Evolutionary conservation across 2,329 filamentous ascomycete genomes (phyloP).

Genomic region (Xylariaceae sp.): DNA sequence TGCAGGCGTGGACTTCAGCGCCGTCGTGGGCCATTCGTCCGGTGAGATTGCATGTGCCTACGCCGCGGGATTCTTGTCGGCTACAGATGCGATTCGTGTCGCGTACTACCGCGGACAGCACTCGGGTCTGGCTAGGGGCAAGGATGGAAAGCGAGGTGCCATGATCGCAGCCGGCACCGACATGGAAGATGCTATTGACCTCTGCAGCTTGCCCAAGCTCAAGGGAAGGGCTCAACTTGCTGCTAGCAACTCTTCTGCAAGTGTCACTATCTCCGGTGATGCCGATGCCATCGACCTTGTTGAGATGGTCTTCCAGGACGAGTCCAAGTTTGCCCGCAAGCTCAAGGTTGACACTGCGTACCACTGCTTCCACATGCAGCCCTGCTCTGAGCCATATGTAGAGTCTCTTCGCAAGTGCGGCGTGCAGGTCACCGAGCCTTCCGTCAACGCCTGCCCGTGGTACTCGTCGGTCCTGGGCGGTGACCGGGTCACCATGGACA

Average conservation of each 20-base stretch:
- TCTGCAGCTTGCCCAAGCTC: constrained; percentile 8
- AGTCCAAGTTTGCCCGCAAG: constrained; percentile 11
- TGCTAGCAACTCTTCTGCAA: constrained; percentile 14
- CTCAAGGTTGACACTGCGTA: constrained; percentile 16
- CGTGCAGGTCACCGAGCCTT: constrained; percentile 3
- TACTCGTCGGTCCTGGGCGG: constrained; percentile 5
- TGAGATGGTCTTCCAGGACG: constrained; percentile 6
- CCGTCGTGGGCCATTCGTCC: constrained; percentile 25
- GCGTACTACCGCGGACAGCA: constrained; percentile 30
- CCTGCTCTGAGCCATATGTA: constrained; percentile 6
- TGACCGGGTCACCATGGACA: constrained; percentile 1
- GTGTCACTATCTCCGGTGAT: constrained; percentile 16
- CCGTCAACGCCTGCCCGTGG: constrained; percentile 1
- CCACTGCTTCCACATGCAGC: constrained; percentile 16
- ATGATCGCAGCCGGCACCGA: constrained; percentile 40
- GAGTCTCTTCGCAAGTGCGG: constrained; percentile 2
- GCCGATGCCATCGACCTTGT: constrained; percentile 10
- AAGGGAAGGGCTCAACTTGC: constrained; percentile 10
- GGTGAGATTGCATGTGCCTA: constrained; percentile 25
- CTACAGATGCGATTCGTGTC: constrained; percentile 23
- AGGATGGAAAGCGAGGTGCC: constrained; percentile 20
- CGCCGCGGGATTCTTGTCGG: constrained; percentile 13
- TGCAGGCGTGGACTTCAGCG: constrained; percentile 16
- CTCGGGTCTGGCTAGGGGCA: constrained; percentile 10
- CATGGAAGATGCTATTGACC: constrained; percentile 12